Evolutionary conservation across 805 yeast genomes (phyloP).

Genomic region (Candida arabinofermentans): DNA sequence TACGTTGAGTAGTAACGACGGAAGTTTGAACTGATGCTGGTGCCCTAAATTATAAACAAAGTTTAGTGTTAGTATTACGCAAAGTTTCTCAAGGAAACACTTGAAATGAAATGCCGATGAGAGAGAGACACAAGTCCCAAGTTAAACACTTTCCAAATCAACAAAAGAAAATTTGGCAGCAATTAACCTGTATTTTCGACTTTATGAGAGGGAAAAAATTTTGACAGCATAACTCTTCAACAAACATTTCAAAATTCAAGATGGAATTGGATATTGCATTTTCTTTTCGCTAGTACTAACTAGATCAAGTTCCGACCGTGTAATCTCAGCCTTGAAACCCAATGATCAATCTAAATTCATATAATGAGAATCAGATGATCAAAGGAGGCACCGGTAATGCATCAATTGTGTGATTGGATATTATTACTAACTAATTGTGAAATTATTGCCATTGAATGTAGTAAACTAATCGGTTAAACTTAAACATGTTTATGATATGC

Average conservation of each 20-base stretch:
- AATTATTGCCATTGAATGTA: neutral
- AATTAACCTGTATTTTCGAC: neutral
- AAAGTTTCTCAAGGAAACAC: neutral
- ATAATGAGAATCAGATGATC: no score
- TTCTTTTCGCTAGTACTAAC: slow-evolving; percentile 41
- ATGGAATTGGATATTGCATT: slow-evolving; percentile 23
- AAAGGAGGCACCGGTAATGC: slow-evolving; percentile 1
- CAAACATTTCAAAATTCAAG: neutral
- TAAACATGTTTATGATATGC: neutral
- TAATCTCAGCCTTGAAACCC: slow-evolving; percentile 34
- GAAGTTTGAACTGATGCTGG: slow-evolving; percentile 15
- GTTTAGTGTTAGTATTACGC: neutral
- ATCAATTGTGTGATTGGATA: no score
- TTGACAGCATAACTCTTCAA: neutral
- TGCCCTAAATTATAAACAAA: slow-evolving; percentile 16
- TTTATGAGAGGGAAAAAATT: neutral
- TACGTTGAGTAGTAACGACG: slow-evolving; percentile 9
- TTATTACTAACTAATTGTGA: slow-evolving; percentile 1
- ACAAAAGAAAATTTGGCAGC: neutral
- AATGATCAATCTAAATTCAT: neutral
- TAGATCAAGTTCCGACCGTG: slow-evolving; percentile 42
- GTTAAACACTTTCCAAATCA: no score
- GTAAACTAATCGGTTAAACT: neutral
- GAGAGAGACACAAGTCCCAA: no score
- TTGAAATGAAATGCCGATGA: neutral